A percentile compares a stretch with the other conserved stretches of the same genome.
Conservation (phyloP, 2,329 filamentous ascomycete species). For the Botrytis tulipae region DNA sequence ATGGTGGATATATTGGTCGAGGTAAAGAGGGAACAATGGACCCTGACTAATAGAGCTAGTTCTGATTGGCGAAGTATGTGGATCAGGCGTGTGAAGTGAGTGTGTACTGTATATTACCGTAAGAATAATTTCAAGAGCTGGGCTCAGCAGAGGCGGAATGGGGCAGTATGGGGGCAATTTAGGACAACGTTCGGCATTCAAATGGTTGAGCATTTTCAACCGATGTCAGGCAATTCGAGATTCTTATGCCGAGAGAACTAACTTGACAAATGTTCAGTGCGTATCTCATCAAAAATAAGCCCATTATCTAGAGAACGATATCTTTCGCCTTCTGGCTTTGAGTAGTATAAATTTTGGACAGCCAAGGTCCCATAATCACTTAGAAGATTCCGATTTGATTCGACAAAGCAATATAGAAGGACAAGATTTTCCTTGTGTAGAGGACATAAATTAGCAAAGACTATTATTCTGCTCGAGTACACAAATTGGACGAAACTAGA, state of each 20-base stretch:
- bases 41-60: too few species aligned
- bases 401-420: background rate
- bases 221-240: background rate
- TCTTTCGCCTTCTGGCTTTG: background rate
- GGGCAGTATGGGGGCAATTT: background rate
- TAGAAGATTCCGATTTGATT: background rate
- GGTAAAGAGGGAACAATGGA: background rate
- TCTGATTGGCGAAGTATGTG: background rate
- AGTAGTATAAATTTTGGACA: background rate
- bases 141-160: background rate
- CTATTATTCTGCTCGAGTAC: background rate
- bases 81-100: background rate
- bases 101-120: background rate
- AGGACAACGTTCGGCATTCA: background rate
- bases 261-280: background rate
- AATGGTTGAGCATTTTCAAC: background rate
- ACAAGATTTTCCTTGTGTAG: background rate
- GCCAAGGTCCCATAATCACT: background rate
- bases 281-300: too few species aligned
- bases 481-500: background rate
- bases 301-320: background rate
- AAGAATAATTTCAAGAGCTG: background rate
- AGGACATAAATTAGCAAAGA: too few species aligned
- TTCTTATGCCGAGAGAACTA: rapidly evolving
- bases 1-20: background rate